These are phyloP conservation scores for Backusella luteola DNA, from an alignment of 192 early-diverging fungal species.

Conservation along the genomic window DNA sequence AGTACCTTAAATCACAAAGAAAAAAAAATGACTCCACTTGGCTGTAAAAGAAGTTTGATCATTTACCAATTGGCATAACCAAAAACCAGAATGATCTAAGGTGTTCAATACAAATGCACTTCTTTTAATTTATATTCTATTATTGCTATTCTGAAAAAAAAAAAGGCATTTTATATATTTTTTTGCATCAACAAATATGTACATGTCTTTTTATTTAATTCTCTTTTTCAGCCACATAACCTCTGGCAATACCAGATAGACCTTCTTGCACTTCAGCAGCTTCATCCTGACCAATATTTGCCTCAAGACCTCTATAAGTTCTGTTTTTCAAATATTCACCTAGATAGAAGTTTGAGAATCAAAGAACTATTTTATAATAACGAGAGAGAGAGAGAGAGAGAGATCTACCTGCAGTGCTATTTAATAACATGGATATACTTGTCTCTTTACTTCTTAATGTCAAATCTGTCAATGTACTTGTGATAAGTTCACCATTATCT, in stretches of 20 bases:
- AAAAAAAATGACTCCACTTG: no score
- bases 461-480: slow-evolving; percentile 27
- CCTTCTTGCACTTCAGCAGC: slow-evolving; percentile 68
- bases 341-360: neutral
- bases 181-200: neutral
- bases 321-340: slow-evolving; percentile 72
- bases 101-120: no score
- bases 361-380: neutral
- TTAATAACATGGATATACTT: slow-evolving; percentile 22
- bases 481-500: slow-evolving; percentile 6
- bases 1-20: no score
- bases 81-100: no score
- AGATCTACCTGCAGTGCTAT: slow-evolving; percentile 30
- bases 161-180: no score
- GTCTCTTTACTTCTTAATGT: slow-evolving; percentile 27
- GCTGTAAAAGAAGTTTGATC: no score
- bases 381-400: neutral
- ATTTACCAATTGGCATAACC: no score
- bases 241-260: slow-evolving; percentile 82
- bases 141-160: no score
- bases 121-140: no score
- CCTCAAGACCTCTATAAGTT: slow-evolving; percentile 80
- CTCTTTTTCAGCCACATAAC: slow-evolving; percentile 57
- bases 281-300: slow-evolving; percentile 61
- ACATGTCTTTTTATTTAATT: neutral